These are phyloP conservation scores for Zea luxurians DNA, from an alignment of 176 grass and related monocot genomes.

Conservation along the genomic window DNA sequence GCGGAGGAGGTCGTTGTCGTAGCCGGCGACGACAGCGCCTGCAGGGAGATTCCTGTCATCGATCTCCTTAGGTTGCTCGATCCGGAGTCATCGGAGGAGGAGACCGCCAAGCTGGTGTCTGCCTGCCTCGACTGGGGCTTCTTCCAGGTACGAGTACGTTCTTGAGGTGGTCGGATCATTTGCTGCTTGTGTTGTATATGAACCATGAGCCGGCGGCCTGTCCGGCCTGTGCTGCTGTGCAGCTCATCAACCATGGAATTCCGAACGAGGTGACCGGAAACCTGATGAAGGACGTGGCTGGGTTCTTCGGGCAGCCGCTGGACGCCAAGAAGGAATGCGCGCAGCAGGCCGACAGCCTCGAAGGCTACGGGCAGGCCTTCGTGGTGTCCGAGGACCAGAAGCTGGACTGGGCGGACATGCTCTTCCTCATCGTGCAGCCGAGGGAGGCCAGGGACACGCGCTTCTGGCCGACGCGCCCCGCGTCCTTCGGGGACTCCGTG, in stretches of 20 bases:
- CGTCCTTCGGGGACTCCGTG: constrained; percentile 33
- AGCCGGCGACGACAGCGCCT: not conserved
- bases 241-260: constrained; percentile 48
- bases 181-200: too few relatives aligned
- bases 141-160: constrained; percentile 12
- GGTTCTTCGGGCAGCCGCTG: constrained; percentile 39
- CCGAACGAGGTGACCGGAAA: constrained; percentile 16
- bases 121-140: constrained; percentile 26
- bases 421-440: constrained; percentile 26
- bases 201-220: too few relatives aligned
- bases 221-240: not conserved
- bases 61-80: not conserved
- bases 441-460: not conserved
- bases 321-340: constrained; percentile 28
- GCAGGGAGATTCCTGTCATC: not conserved
- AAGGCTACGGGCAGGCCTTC: constrained; percentile 50
- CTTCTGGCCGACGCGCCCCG: constrained; percentile 37
- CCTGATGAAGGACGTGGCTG: constrained; percentile 9
- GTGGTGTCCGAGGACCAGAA: constrained; percentile 45
- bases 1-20: not conserved
- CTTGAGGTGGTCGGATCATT: too few relatives aligned
- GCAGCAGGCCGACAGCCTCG: not conserved
- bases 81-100: not conserved
- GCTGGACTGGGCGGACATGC: constrained; percentile 49
- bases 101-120: constrained; percentile 12